Base-by-base conservation (phyloP, 1,139 yeast species). In the Suhomyces atakaporum region DNA sequence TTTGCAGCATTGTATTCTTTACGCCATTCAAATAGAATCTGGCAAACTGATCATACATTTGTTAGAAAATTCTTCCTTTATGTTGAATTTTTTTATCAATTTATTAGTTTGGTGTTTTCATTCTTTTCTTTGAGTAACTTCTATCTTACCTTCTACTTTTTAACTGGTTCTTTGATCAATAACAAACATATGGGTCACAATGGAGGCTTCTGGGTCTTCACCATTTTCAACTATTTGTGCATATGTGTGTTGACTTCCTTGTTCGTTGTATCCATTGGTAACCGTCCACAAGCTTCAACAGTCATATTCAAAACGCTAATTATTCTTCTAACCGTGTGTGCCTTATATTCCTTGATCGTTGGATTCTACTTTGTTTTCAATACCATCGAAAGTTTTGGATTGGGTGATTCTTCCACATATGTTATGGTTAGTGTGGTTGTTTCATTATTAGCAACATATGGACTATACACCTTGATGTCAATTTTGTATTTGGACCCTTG, bases 1-100 rank as follows among this genome's bases (percentile, higher is more conserved):
- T 92, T 92, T 65, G 97, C 98, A 2, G 97, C 97, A 1, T 66
- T 92, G 40, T 92, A 84, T 56, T 82, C 97, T 0, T 87, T 86
- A 54, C 60, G 85, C 15, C 89, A 89, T 56, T 84, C 83, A 57
- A 72, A 72, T 41, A 86, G 82, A 53, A 81, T 92, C 32, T 90
- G 96, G 95, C 57, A 67, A 34, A 90, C 98, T 0, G 92, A 81
- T 50, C 98, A 92, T 60, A 83, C 95, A 2, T 49, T 66, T 14
- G 58, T 79, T 7, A 75, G 98, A 57, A 89, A 90, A 58, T 58
- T 86, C 45, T 81, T 84, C 63, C 70, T 92, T 39, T 92, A 86
- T 49, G 60, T 90, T 40, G 97, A 90, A 58, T 89, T 90, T 58
- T 44, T 81, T 20, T 92, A 90, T 58, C 97, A 90, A 60, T 78